Evolutionary conservation across 768 basidiomycete genomes (phyloP), one percentile per base, ranked within the genome.

Genomic region (Pholiota conissans): DNA sequence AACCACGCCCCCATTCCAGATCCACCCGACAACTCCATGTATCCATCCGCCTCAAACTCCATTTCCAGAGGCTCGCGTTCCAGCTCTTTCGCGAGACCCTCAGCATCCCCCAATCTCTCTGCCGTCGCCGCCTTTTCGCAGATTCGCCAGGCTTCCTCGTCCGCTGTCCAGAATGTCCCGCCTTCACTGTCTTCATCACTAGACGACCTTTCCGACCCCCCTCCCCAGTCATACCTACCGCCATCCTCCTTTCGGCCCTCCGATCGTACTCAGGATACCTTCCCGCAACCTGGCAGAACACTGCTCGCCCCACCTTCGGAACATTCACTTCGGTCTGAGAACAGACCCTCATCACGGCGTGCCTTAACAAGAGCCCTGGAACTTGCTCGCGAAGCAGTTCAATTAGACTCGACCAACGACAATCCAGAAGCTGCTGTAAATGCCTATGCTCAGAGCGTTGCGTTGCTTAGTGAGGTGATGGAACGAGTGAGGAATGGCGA

Each of bases 391-490:
- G 90, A 93, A 71, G 94, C 94, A 8, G 94, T 96, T 40, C 84
- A 86, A 63, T 84, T 95, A 32, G 94, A 96, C 68, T 84, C 89
- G 5, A 90, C 87, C 14, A 93, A 93, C 60, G 90, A 95, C 69
- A 90, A 94, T 63, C 92, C 93, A 14, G 83, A 90, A 64, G 91
- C 87, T 34, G 94, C 94, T 2, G 90, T 96, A n/a, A 76, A 86
- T 48, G 94, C 94, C 0, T 96, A 96, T 69, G 87, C 86, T 11
- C 87, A 85, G 70, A 91, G 90, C 65, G 94, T 96, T 39, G 84
- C 89, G 40, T 78, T 96, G 26, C 79, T 96, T 27, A 91, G 88
- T 65, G 91, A 93, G 71, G 94, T 96, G 52, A 96, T 96, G 94
- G 90, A 92, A 65, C 78, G 93, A 37, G 94, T 95, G 1, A 81